A percentile compares a stretch with the other conserved stretches of the same genome.
Conservation (phyloP, 257 asterid species). For the Vinca minor region DNA sequence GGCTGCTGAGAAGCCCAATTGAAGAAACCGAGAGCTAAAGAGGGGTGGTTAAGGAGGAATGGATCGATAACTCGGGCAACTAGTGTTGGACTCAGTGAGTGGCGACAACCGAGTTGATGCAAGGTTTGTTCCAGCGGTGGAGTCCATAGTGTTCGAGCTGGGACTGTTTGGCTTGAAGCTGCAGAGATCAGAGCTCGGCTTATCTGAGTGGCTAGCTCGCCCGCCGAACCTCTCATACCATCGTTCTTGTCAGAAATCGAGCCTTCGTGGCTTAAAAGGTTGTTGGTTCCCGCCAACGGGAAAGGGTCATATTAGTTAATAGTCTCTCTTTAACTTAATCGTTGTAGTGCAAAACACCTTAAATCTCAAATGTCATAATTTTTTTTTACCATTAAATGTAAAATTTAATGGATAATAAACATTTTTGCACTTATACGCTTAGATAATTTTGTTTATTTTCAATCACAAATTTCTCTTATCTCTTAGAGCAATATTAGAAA, state of each 20-base stretch:
- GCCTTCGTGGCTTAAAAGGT: background rate
- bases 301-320: too few relatives aligned
- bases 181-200: slow-evolving; percentile 57
- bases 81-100: slow-evolving; percentile 49
- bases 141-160: slow-evolving; percentile 49
- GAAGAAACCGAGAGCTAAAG: slow-evolving; percentile 85
- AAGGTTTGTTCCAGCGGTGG: slow-evolving; percentile 69
- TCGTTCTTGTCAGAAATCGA: background rate
- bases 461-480: too few relatives aligned
- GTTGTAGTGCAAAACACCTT: too few relatives aligned
- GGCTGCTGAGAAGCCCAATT: slow-evolving; percentile 97
- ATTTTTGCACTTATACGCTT: too few relatives aligned
- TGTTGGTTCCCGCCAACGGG: background rate
- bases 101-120: slow-evolving; percentile 60
- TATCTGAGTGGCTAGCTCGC: slow-evolving; percentile 45
- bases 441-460: too few relatives aligned
- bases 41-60: slow-evolving; percentile 60
- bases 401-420: too few relatives aligned
- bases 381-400: too few relatives aligned
- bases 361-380: too few relatives aligned
- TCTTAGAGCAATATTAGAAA: too few relatives aligned
- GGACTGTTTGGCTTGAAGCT: slow-evolving; percentile 28
- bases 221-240: slow-evolving; percentile 35
- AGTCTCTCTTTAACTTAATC: too few relatives aligned
- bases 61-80: slow-evolving; percentile 85